These are phyloP conservation scores for Amylostereum areolatum DNA, from an alignment of 1,284 basidiomycete genomes.

Conservation along the genomic window DNA sequence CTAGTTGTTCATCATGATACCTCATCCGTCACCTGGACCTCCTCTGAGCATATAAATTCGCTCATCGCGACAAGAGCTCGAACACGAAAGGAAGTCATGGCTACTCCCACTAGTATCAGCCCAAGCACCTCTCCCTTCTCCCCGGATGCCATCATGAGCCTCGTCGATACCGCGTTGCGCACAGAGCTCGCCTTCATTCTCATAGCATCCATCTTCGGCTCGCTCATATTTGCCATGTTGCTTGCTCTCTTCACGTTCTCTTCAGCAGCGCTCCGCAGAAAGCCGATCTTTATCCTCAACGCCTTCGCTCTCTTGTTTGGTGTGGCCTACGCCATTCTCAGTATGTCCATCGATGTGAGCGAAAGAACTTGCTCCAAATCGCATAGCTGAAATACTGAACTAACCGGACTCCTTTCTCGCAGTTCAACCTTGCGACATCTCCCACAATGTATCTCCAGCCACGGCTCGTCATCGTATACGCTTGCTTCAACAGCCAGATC, in stretches of 20 bases:
- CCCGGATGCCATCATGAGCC: too few species aligned
- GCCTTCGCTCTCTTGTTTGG: slow-evolving; percentile 16
- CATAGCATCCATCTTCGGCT: slow-evolving; percentile 12
- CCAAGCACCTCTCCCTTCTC: too few species aligned
- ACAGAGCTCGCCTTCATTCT: slow-evolving; percentile 15
- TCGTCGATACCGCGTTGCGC: too few species aligned
- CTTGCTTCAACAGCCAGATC: slow-evolving; percentile 7
- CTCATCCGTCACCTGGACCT: too few species aligned
- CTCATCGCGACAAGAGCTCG: too few species aligned
- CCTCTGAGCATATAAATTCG: too few species aligned
- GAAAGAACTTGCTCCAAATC: slow-evolving; percentile 1
- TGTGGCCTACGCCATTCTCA: slow-evolving; percentile 10
- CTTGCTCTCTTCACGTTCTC: slow-evolving; percentile 21
- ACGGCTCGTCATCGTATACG: slow-evolving; percentile 4
- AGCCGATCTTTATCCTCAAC: slow-evolving; percentile 23
- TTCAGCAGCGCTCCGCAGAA: slow-evolving; percentile 12
- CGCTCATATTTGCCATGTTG: slow-evolving; percentile 16
- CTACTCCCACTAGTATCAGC: too few species aligned
- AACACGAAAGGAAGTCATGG: too few species aligned
- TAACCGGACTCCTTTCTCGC: neutral
- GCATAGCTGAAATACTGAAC: neutral
- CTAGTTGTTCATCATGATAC: too few species aligned
- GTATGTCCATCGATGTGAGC: slow-evolving; percentile 2
- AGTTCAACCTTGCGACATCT: slow-evolving; percentile 1
- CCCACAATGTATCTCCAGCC: neutral